phyloP scores from a whole-genome alignment of 352 stramenopile genomes.

The Aphanomyces euteiches region DNA sequence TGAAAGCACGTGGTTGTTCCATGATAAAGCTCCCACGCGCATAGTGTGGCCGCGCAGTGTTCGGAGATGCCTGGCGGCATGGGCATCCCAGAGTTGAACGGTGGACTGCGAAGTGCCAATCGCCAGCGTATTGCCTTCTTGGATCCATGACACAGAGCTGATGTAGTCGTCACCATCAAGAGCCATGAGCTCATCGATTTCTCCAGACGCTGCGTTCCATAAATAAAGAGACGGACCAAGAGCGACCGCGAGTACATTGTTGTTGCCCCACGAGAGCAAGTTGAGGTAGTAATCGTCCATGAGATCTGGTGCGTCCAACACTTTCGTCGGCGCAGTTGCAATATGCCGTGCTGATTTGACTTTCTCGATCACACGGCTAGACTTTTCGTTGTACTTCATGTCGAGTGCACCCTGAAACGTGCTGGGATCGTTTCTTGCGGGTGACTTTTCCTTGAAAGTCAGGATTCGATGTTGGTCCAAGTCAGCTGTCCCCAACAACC shows the following conservation, averaged over 20 bases:
- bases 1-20: slow-evolving; percentile 88
- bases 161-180: slow-evolving; percentile 88
- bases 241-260: slow-evolving; percentile 89
- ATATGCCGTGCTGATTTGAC: slow-evolving; percentile 92
- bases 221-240: slow-evolving; percentile 89
- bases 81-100: slow-evolving; percentile 91
- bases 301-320: slow-evolving; percentile 91
- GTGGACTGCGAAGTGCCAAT: slow-evolving; percentile 78
- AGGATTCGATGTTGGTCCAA: slow-evolving; percentile 92
- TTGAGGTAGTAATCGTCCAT: slow-evolving; percentile 96
- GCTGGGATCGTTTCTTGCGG: slow-evolving; percentile 83
- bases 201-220: slow-evolving; percentile 87
- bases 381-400: slow-evolving; percentile 95
- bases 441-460: slow-evolving; percentile 96
- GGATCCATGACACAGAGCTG: slow-evolving; percentile 86
- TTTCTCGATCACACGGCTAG: slow-evolving; percentile 60
- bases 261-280: slow-evolving; percentile 87
- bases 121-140: slow-evolving; percentile 79
- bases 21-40: slow-evolving; percentile 79
- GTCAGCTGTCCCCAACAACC: slow-evolving; percentile 72
- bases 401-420: slow-evolving; percentile 96
- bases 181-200: slow-evolving; percentile 88
- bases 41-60: slow-evolving; percentile 88
- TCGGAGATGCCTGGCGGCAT: slow-evolving; percentile 88
- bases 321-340: slow-evolving; percentile 92